phyloP scores from a whole-genome alignment of 306 rosid genomes.

The Psophocarpus tetragonolobus region DNA sequence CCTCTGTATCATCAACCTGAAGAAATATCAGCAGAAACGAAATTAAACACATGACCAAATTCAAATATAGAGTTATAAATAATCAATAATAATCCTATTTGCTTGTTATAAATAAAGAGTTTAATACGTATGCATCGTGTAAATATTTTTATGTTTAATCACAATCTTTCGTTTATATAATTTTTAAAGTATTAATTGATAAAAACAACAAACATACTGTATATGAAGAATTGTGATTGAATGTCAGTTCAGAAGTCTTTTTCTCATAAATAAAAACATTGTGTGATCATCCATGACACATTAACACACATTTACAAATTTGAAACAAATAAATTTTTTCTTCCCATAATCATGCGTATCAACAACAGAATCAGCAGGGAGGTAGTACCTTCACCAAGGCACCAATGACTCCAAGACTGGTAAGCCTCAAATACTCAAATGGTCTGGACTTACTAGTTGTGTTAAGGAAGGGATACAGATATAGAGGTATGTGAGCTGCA shows the following conservation, averaged over 20 bases:
- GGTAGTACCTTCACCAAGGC: conserved; percentile 82
- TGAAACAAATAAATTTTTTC: neutral
- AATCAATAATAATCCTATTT: too few relatives aligned
- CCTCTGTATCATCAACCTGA: conserved; percentile 79
- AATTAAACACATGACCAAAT: conserved; percentile 13
- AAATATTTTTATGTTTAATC: too few relatives aligned
- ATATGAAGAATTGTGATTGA: too few relatives aligned
- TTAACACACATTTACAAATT: too few relatives aligned
- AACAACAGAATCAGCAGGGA: conserved; percentile 28
- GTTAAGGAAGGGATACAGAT: conserved; percentile 83
- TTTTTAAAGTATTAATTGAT: too few relatives aligned
- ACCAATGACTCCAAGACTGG: conserved; percentile 88
- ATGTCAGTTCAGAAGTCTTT: too few relatives aligned
- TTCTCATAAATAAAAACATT: too few relatives aligned
- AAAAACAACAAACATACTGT: too few relatives aligned
- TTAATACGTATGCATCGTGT: too few relatives aligned
- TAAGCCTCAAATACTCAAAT: conserved; percentile 80
- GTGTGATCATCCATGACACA: too few relatives aligned
- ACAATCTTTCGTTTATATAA: too few relatives aligned
- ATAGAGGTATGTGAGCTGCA: conserved; percentile 82
- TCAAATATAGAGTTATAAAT: neutral
- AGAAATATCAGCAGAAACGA: neutral
- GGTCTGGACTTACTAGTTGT: conserved; percentile 77
- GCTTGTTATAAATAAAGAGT: too few relatives aligned
- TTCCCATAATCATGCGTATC: neutral